Evolutionary conservation across 164 flowering plant genomes (phyloP).

Genomic region (Stephania yunnanensis): DNA sequence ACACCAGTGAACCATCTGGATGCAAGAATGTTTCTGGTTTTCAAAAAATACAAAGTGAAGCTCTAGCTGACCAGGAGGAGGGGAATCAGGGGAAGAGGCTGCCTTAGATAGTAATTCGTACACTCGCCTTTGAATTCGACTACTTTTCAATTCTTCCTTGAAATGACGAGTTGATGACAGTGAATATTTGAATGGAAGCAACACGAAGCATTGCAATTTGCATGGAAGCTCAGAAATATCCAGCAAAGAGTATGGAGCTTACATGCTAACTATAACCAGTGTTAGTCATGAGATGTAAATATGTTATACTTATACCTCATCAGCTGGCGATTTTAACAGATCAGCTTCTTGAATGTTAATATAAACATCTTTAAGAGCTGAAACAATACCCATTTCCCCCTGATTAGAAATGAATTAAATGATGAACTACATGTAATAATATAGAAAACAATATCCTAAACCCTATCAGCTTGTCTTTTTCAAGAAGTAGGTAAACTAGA

Average conservation of each 20-base stretch:
- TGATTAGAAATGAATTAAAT: not conserved
- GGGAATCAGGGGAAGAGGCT: constrained; percentile 35
- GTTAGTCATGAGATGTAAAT: not conserved
- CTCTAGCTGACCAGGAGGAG: constrained; percentile 55
- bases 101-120: constrained; percentile 84
- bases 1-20: constrained; percentile 51
- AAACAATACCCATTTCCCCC: constrained; percentile 14
- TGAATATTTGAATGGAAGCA: not conserved
- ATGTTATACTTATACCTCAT: constrained; percentile 67
- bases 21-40: constrained; percentile 66
- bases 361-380: constrained; percentile 62
- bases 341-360: constrained; percentile 65
- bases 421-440: not conserved
- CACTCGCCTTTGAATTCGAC: constrained; percentile 63
- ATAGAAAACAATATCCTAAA: not conserved
- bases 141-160: constrained; percentile 88
- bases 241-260: not conserved
- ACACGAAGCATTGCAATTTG: not conserved
- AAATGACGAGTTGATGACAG: constrained; percentile 15
- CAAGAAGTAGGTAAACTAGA: too few species aligned
- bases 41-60: constrained; percentile 85
- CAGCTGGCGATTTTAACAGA: constrained; percentile 49
- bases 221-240: not conserved
- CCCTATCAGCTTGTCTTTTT: too few species aligned
- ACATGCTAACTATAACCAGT: not conserved